phyloP scores from a whole-genome alignment of 768 basidiomycete species.

The Hygrophoropsis aurantiaca region DNA sequence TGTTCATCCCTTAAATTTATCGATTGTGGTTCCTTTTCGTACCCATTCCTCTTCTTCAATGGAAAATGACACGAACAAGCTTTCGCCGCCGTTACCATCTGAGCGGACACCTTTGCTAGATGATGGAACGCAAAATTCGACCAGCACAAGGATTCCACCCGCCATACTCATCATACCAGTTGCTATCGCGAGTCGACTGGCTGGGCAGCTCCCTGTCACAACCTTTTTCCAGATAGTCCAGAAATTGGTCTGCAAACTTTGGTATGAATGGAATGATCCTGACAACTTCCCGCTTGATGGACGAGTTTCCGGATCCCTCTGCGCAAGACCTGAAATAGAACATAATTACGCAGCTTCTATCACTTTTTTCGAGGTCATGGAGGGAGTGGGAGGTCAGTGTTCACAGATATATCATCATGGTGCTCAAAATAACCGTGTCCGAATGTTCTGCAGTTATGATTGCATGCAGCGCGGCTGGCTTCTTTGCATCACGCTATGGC shows the following conservation, averaged over 20 bases:
- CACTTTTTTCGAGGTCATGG: constrained; percentile 12
- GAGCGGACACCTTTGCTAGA: too few relatives aligned
- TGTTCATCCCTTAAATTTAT: too few relatives aligned
- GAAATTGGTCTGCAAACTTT: constrained; percentile 24
- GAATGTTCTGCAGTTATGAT: constrained; percentile 16
- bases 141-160: constrained; percentile 9
- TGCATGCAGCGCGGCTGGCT: constrained; percentile 19
- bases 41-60: too few relatives aligned
- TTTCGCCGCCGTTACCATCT: too few relatives aligned
- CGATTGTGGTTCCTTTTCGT: too few relatives aligned
- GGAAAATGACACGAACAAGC: too few relatives aligned
- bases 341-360: constrained; percentile 19
- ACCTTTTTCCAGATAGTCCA: constrained; percentile 26
- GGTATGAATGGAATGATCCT: constrained; percentile 16
- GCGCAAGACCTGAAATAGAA: constrained; percentile 19
- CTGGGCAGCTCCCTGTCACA: constrained; percentile 18
- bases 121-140: too few relatives aligned
- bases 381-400: constrained; percentile 21
- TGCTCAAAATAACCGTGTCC: constrained; percentile 1
- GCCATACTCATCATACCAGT: constrained; percentile 26
- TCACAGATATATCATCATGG: background rate
- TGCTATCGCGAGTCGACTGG: constrained; percentile 20
- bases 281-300: constrained; percentile 10
- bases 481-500: constrained; percentile 24
- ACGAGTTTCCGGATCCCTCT: constrained; percentile 11